phyloP scores from a whole-genome alignment of 768 basidiomycete species.

The Boletus subparvulus region DNA sequence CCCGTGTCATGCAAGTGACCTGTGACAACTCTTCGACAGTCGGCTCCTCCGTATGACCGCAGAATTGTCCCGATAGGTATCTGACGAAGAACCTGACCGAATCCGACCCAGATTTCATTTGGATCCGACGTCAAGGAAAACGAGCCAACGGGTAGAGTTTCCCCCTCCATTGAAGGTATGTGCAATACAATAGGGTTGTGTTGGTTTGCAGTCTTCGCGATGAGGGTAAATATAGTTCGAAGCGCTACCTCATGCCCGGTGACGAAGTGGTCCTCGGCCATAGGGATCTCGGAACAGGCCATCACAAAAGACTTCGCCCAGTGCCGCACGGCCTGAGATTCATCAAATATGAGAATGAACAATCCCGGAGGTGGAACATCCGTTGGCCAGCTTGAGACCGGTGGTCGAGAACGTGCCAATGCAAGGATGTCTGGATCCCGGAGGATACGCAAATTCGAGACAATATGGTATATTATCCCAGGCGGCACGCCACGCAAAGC shows the following conservation, averaged over 20 bases:
- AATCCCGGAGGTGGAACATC: conserved; percentile 61
- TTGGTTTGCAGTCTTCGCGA: conserved; percentile 14
- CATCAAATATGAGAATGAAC: conserved; percentile 56
- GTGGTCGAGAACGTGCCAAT: conserved; percentile 27
- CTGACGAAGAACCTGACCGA: conserved; percentile 47
- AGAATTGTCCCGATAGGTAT: conserved; percentile 48
- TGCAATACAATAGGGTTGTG: not conserved
- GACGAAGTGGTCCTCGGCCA: conserved; percentile 48
- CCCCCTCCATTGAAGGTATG: conserved; percentile 3
- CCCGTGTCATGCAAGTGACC: conserved; percentile 61
- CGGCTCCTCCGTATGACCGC: conserved; percentile 35
- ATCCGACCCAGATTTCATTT: conserved; percentile 53
- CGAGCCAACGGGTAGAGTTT: not conserved
- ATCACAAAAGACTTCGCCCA: conserved; percentile 58
- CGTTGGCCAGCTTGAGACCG: conserved; percentile 49
- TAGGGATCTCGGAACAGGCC: conserved; percentile 41
- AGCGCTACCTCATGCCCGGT: conserved; percentile 48
- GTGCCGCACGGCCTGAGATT: conserved; percentile 46
- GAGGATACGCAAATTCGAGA: conserved; percentile 61
- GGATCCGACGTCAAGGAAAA: conserved; percentile 39
- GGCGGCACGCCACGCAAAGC: conserved; percentile 45
- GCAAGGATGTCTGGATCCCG: conserved; percentile 48
- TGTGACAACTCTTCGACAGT: conserved; percentile 54
- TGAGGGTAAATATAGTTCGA: conserved; percentile 35
- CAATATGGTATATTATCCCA: conserved; percentile 58